Evolutionary conservation across 345 rosid species (phyloP).

Genomic region (Euclidium syriacum): DNA sequence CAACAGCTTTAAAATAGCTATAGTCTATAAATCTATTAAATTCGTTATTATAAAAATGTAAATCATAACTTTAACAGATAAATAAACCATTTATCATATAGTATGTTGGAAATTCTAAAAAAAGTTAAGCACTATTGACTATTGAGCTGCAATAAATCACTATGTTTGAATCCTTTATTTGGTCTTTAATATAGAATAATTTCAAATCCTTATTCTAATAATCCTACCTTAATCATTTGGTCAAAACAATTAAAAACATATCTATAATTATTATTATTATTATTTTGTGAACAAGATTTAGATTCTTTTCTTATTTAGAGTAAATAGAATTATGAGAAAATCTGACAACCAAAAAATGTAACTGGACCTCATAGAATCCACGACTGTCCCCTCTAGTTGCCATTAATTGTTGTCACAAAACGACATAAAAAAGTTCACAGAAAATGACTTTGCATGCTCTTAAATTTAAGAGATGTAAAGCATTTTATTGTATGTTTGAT

Average conservation of each 20-base stretch:
- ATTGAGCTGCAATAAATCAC: no score
- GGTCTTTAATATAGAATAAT: no score
- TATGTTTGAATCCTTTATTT: not conserved
- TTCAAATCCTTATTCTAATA: no score
- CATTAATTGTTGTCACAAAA: constrained; percentile 24
- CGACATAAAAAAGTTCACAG: constrained; percentile 1
- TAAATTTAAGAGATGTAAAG: not conserved
- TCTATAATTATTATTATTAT: not conserved
- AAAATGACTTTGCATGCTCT: constrained; percentile 11
- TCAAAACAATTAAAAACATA: not conserved
- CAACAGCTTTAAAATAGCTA: no score
- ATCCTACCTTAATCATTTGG: not conserved
- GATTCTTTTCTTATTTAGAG: no score
- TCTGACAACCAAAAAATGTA: constrained; percentile 26
- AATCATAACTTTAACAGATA: no score
- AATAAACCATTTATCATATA: no score
- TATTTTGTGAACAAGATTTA: no score
- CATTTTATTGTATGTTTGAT: not conserved
- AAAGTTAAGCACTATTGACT: no score
- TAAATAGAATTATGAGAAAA: not conserved
- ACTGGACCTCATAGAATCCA: constrained; percentile 35
- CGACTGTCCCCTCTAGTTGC: constrained; percentile 24
- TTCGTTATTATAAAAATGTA: no score
- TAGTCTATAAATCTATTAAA: no score
- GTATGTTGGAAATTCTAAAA: no score